phyloP scores from a whole-genome alignment of 257 asterid genomes.

The Solanum virginianum region DNA sequence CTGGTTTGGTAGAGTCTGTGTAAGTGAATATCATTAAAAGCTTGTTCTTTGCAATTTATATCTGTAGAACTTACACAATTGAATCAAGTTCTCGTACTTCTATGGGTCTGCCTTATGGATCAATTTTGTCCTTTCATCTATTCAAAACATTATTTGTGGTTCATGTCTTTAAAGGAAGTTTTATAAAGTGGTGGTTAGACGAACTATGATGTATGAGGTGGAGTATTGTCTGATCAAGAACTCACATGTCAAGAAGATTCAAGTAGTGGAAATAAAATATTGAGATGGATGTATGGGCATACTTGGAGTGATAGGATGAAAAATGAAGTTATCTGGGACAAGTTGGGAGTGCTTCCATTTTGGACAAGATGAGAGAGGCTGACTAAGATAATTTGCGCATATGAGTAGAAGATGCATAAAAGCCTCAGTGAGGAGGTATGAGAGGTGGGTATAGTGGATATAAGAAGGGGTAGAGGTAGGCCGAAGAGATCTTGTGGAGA shows the following conservation, averaged over 20 bases:
- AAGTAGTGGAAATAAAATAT: background rate
- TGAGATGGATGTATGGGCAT: background rate
- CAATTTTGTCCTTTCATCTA: background rate
- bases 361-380: background rate
- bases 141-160: background rate
- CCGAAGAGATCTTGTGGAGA: background rate
- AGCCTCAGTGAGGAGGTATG: background rate
- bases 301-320: background rate
- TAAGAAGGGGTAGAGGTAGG: background rate
- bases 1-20: conserved; percentile 47
- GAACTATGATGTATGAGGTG: background rate
- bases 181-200: background rate
- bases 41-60: background rate
- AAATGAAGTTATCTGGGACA: background rate
- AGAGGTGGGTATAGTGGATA: background rate
- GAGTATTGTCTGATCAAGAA: background rate
- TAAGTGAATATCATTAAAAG: conserved; percentile 10
- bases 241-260: background rate
- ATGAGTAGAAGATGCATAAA: background rate
- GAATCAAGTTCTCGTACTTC: background rate
- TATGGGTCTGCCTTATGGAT: background rate
- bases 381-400: background rate
- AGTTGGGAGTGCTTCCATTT: background rate
- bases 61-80: background rate
- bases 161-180: background rate